Conservation (phyloP, 2,329 filamentous ascomycete species). For the Scopulariopsis brevicaulis region DNA sequence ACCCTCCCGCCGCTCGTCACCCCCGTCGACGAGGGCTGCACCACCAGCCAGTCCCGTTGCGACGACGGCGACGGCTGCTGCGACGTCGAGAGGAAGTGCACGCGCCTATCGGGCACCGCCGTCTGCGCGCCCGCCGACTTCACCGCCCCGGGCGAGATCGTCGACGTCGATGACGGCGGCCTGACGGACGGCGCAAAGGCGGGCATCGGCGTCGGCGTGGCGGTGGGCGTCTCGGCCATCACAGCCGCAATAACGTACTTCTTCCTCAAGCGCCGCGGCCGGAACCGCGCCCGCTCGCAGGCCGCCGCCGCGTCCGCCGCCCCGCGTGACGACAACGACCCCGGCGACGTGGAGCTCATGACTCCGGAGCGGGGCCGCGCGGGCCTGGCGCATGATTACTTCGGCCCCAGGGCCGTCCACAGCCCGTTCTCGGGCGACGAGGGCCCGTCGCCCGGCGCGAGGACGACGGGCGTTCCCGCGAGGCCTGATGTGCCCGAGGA, state of each 20-base stretch:
- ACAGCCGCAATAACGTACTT: slow-evolving; percentile 25
- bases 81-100: slow-evolving; percentile 28
- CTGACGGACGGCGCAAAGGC: slow-evolving; percentile 40
- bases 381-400: slow-evolving; percentile 27
- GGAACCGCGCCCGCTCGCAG: slow-evolving; percentile 10
- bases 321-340: slow-evolving; percentile 12
- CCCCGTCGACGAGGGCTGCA: slow-evolving; percentile 28
- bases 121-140: slow-evolving; percentile 26
- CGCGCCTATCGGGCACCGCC: slow-evolving; percentile 19
- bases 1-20: slow-evolving; percentile 17
- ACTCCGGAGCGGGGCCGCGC: slow-evolving; percentile 9
- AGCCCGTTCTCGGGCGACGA: slow-evolving; percentile 32
- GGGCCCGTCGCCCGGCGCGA: slow-evolving; percentile 17
- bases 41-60: slow-evolving; percentile 31
- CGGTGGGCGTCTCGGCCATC: slow-evolving; percentile 28
- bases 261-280: slow-evolving; percentile 28
- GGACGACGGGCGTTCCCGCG: slow-evolving; percentile 27
- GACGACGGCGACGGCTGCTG: slow-evolving; percentile 38
- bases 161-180: slow-evolving; percentile 10
- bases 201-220: slow-evolving; percentile 43
- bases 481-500: slow-evolving; percentile 35
- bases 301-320: slow-evolving; percentile 7
- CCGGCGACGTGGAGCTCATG: slow-evolving; percentile 20
- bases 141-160: slow-evolving; percentile 17
- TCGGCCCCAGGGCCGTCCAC: slow-evolving; percentile 27